These are phyloP conservation scores for Cenchrus purpureus DNA, from an alignment of 176 grass and related monocot species.

Conservation along the genomic window DNA sequence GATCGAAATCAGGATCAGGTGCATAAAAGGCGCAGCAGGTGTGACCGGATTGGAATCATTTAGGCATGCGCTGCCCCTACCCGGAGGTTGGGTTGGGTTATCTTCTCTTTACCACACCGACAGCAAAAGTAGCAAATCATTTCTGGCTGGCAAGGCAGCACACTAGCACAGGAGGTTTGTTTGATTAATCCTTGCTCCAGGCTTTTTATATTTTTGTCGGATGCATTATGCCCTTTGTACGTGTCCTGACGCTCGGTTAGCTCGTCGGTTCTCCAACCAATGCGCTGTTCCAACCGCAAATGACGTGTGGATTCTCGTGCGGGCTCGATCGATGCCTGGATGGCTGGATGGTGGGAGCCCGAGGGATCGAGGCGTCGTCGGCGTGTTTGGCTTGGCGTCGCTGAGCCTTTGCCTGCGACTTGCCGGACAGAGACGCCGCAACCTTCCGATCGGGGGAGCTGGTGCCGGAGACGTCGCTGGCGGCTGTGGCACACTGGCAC, in stretches of 20 bases:
- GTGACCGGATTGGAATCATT: slow-evolving; percentile 44
- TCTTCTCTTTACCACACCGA: slow-evolving; percentile 18
- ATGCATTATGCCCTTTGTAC: not conserved
- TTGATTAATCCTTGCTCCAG: slow-evolving; percentile 13
- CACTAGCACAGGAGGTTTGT: too few species aligned
- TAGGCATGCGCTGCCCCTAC: not conserved
- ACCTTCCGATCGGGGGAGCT: not conserved
- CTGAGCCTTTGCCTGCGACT: not conserved
- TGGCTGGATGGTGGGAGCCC: not conserved
- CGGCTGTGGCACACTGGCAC: not conserved
- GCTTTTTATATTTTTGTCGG: slow-evolving; percentile 3
- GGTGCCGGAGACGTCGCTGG: slow-evolving; percentile 16
- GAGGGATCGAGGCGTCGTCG: not conserved
- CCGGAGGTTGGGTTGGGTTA: not conserved
- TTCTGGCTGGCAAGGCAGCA: not conserved
- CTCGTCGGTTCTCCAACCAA: not conserved
- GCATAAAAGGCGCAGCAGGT: slow-evolving; percentile 27
- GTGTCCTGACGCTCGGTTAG: slow-evolving; percentile 14
- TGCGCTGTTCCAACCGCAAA: slow-evolving; percentile 21
- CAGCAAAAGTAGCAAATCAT: slow-evolving; percentile 36
- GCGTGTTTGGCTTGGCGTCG: not conserved
- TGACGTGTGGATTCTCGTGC: not conserved
- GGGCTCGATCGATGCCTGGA: slow-evolving; percentile 11
- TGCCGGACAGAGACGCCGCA: slow-evolving; percentile 23
- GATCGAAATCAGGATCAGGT: slow-evolving; percentile 30